Evolutionary conservation across 2,329 filamentous ascomycete species (phyloP), one percentile per base, ranked within the genome.

Genomic region (Talaromyces sp.): DNA sequence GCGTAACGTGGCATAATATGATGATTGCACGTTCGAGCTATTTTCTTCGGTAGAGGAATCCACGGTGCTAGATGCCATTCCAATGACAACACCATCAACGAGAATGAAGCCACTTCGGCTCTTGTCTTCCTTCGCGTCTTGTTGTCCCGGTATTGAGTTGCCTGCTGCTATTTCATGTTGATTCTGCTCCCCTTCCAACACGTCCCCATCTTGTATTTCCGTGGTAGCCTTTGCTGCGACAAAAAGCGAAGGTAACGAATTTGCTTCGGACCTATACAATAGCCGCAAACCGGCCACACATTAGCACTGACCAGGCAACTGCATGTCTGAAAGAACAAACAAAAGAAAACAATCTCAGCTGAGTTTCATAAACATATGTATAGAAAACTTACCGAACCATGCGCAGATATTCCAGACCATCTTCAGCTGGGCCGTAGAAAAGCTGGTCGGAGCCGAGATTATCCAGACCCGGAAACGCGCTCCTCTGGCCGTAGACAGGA

Each of bases 321-420:
- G 27, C 59, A 34, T 56, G 42, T 34, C 55, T 63, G 56, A 65
- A 31, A 51, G 53, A 12, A 44, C 51, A 44, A 50, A 59, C 51
- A 63, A 36, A 62, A 55, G 56, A 57, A 57, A 64, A 64, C 65
- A 63, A 76, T 72, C 75, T 74, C 69, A 69, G 61, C 59, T 36
- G 12, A 53, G 16, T 30, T 53, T 53, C 27, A 53, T 31, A 68
- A 62, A 60, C 52, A 50, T 3, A 10, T 34, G 54, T 62, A 55
- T 59, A 42, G 14, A 30, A 34, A 33, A 72, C 83, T 82, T 79
- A 91, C 89, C 89, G 83, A 61, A 92, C 89, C 74, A 88, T 86
- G 67, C 81, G 82, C 63, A 92, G 75, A 76, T 92, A 92, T 57
- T 85, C 86, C 68, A 91, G 76, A 1, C 88, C 88, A 74, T 90